phyloP scores from a whole-genome alignment of 306 rosid species.

The Boehmeria nivea region DNA sequence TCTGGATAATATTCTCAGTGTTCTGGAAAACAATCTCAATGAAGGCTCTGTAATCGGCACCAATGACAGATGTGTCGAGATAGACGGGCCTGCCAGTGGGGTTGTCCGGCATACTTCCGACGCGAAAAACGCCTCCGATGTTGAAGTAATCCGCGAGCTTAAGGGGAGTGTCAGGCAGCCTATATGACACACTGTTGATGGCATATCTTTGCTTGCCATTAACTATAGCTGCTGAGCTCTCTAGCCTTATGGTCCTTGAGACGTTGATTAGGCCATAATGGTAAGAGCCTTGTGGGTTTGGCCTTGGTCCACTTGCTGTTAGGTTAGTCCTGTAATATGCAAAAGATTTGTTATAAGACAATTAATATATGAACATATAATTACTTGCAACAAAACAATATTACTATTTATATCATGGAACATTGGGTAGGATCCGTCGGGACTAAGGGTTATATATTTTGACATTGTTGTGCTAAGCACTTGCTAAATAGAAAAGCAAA shows the following conservation, averaged over 20 bases:
- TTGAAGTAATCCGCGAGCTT: slow-evolving; percentile 83
- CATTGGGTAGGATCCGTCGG: no score
- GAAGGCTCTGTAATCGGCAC: slow-evolving; percentile 59
- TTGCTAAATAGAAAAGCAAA: no score
- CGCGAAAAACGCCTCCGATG: slow-evolving; percentile 47
- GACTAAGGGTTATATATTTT: no score
- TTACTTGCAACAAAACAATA: no score
- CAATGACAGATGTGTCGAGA: slow-evolving; percentile 63
- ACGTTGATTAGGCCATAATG: slow-evolving; percentile 56
- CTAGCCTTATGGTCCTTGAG: slow-evolving; percentile 40
- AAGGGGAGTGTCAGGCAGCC: slow-evolving; percentile 56
- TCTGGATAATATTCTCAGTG: slow-evolving; percentile 52
- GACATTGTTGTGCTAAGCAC: no score
- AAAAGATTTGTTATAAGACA: neutral
- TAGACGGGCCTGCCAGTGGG: slow-evolving; percentile 42
- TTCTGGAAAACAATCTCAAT: slow-evolving; percentile 66
- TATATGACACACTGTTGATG: slow-evolving; percentile 54
- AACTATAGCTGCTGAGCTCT: slow-evolving; percentile 56
- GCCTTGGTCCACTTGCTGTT: slow-evolving; percentile 84
- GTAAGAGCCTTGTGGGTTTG: slow-evolving; percentile 82
- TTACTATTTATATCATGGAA: no score
- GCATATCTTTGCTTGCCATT: slow-evolving; percentile 61
- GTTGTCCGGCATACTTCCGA: slow-evolving; percentile 54
- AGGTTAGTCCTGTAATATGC: slow-evolving; percentile 48
- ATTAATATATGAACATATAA: no score